phyloP scores from a whole-genome alignment of 768 basidiomycete genomes.

The Holtermannia corniformis region DNA sequence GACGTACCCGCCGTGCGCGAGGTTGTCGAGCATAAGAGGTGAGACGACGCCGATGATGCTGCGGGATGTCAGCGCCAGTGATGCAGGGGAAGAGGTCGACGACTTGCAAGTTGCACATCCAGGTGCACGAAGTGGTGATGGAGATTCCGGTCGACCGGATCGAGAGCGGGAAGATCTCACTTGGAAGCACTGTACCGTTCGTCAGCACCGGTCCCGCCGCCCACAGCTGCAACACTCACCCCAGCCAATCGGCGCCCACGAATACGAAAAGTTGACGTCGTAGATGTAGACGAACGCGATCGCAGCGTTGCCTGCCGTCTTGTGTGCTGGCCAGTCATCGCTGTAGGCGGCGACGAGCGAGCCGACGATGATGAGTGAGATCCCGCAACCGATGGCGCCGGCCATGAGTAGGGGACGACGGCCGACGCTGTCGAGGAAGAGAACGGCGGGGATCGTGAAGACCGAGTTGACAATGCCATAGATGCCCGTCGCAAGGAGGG shows the following conservation, averaged over 20 bases:
- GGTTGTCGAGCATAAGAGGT: conserved; percentile 4
- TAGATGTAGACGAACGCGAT: background rate
- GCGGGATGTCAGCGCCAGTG: too few relatives aligned
- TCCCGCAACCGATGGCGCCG: conserved; percentile 8
- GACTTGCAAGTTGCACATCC: conserved; percentile 17
- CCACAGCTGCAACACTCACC: background rate
- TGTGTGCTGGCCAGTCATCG: background rate
- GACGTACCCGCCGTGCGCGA: conserved; percentile 1
- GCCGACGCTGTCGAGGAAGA: conserved; percentile 16
- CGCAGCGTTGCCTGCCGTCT: conserved; percentile 1
- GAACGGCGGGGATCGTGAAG: conserved; percentile 15
- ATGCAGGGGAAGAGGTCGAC: too few relatives aligned
- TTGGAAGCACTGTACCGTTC: background rate
- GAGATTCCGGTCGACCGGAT: conserved; percentile 8
- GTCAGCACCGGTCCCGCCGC: background rate
- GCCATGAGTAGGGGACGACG: conserved; percentile 9
- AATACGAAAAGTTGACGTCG: background rate
- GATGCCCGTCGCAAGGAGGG: conserved; percentile 17
- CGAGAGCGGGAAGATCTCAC: conserved; percentile 21
- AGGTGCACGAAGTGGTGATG: conserved; percentile 8
- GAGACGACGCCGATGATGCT: conserved; percentile 6
- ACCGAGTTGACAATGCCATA: conserved; percentile 19
- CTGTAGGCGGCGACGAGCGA: conserved; percentile 8
- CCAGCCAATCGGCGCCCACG: background rate
- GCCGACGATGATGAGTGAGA: conserved; percentile 17